Conservation (phyloP, 176 grass and related monocot species). For the Alopecurus myosuroides region DNA sequence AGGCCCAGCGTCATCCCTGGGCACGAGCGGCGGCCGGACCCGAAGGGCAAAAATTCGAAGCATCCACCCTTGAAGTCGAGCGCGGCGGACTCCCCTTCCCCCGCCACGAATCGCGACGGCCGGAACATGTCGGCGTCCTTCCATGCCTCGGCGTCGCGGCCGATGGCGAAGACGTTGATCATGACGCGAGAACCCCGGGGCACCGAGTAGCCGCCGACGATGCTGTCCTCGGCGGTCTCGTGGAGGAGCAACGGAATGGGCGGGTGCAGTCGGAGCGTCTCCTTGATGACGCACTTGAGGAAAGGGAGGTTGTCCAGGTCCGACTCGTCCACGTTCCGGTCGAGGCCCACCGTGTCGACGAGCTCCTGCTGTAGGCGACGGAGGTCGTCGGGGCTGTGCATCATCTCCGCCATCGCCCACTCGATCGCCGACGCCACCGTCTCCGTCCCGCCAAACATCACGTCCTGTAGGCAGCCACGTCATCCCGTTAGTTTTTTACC, state of each 20-base stretch:
- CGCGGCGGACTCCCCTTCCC: slow-evolving; percentile 15
- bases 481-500: too few relatives aligned
- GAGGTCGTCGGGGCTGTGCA: slow-evolving; percentile 76
- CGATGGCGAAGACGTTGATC: neutral
- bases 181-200: slow-evolving; percentile 20
- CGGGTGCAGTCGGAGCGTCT: slow-evolving; percentile 93
- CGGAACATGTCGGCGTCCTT: slow-evolving; percentile 51
- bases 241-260: slow-evolving; percentile 91
- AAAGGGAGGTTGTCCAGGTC: slow-evolving; percentile 87
- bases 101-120: slow-evolving; percentile 47
- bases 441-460: slow-evolving; percentile 98
- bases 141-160: slow-evolving; percentile 45
- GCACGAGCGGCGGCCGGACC: slow-evolving; percentile 75
- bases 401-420: slow-evolving; percentile 90
- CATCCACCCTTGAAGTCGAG: slow-evolving; percentile 87
- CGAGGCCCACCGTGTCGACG: slow-evolving; percentile 37
- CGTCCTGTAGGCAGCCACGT: slow-evolving; percentile 46
- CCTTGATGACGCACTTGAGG: slow-evolving; percentile 79
- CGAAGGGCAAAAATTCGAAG: slow-evolving; percentile 92
- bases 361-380: slow-evolving; percentile 70
- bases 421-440: slow-evolving; percentile 92
- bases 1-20: slow-evolving; percentile 68
- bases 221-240: slow-evolving; percentile 57
- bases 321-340: slow-evolving; percentile 51
- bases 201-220: neutral